Conservation (phyloP, 176 grass and related monocot genomes). For the Areca catechu region DNA sequence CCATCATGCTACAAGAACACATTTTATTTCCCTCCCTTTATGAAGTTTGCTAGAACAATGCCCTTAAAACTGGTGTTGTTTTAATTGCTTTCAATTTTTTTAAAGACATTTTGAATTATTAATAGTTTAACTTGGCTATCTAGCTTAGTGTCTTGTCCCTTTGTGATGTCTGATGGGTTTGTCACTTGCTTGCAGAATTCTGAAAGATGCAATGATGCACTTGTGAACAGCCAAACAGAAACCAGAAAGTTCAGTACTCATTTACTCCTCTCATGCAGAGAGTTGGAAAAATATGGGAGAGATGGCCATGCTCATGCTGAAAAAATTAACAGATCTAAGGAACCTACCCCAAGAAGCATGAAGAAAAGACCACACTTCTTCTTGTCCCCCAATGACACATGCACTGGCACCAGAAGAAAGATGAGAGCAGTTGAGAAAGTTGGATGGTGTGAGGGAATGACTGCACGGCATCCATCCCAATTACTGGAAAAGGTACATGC, state of each 20-base stretch:
- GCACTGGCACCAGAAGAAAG: not conserved
- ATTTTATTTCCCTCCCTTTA: too few species aligned
- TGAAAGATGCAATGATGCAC: not conserved
- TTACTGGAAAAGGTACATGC: constrained; percentile 13
- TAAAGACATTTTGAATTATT: too few species aligned
- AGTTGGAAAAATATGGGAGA: not conserved
- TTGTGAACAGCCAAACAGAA: not conserved
- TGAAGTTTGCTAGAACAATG: too few species aligned
- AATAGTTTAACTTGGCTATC: too few species aligned
- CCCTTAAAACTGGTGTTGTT: too few species aligned
- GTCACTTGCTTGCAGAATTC: constrained; percentile 9
- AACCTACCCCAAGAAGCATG: not conserved
- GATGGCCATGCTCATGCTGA: not conserved
- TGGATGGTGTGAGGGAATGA: not conserved
- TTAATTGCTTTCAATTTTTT: too few species aligned
- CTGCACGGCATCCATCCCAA: not conserved
- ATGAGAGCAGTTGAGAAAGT: constrained; percentile 3
- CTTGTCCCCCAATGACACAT: not conserved
- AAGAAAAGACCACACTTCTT: constrained; percentile 12
- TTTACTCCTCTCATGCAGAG: not conserved
- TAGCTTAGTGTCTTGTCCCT: not conserved
- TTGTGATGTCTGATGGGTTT: not conserved
- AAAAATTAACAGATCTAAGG: not conserved
- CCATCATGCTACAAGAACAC: too few species aligned
- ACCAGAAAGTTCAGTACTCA: not conserved